Evolutionary conservation across 768 basidiomycete species (phyloP), one percentile per base, ranked within the genome.

Genomic region (Dioszegia aurantiaca): DNA sequence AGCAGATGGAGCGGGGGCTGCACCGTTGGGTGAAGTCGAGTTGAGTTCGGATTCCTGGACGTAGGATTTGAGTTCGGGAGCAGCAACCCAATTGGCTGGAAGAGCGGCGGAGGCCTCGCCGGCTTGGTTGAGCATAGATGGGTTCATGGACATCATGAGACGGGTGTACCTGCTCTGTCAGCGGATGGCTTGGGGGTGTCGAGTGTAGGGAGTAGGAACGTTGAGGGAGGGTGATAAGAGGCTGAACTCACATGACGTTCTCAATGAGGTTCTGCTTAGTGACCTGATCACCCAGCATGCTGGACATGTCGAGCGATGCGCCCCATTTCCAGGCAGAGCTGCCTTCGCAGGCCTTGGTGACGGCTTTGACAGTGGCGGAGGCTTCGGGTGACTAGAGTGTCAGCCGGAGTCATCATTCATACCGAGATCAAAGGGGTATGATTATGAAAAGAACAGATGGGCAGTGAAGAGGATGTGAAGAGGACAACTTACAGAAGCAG

Each of bases 71-170:
- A 70, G 56, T 1, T 68, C 66, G 6, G 63, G 64, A 14, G 65
- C 51, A 17, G 61, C 60, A 16, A 52, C 58, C 53, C 57, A 33
- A 24, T 36, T 28, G 55, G 36, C 16, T 9, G 47, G 36, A 12
- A 37, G 19, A 24, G 39, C 23, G 11, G 51, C 10, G 33, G 31
- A 12, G 33, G 23, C 21, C 3, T n/a, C 36, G 33, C 16, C n/a
- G 8, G 46, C 12, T 9, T 55, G 30, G 43, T 10, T 27, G 23
- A 67, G 42, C 68, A 67, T 70, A 2, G 55, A 30, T 23, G 69
- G 69, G 61, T 70, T 68, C 61, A 61, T 61, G 24, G 66, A 55
- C 24, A 67, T 41, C 60, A 64, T 60, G 26, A 70, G 61, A 36
- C 69, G 69, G 30, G 69, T 56, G 59, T 70, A 70, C 43, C 68